Conservation (phyloP, 805 yeast genomes). For the Wickerhamomyces subpelliculosus region DNA sequence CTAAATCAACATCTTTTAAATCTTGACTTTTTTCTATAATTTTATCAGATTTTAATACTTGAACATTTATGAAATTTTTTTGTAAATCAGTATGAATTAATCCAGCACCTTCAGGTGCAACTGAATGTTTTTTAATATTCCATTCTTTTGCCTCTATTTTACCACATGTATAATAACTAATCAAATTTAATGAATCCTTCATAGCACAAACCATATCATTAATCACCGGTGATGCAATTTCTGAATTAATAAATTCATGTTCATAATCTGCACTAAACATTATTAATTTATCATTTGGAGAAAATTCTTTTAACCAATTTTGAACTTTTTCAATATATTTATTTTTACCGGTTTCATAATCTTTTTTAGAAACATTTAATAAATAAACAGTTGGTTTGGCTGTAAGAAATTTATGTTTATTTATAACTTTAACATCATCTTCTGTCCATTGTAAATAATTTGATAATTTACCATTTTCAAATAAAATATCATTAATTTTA, state of each 20-base stretch:
- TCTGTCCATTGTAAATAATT: conserved; percentile 53
- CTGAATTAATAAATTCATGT: conserved; percentile 22
- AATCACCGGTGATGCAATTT: conserved; percentile 43
- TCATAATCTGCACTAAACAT: conserved; percentile 61
- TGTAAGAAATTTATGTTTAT: conserved; percentile 67
- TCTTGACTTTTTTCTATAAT: conserved; percentile 23
- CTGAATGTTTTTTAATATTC: conserved; percentile 70
- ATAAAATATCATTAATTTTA: conserved; percentile 40
- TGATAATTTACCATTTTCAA: conserved; percentile 60
- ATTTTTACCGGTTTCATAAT: conserved; percentile 48
- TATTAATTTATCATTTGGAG: conserved; percentile 62
- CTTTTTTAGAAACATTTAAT: conserved; percentile 66
- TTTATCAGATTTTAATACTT: conserved; percentile 64
- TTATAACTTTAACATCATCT: conserved; percentile 60
- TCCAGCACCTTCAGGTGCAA: conserved; percentile 88
- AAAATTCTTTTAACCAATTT: conserved; percentile 60
- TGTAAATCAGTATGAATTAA: conserved; percentile 81
- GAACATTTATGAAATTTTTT: conserved; percentile 74
- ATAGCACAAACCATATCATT: conserved; percentile 59
- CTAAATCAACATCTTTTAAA: conserved; percentile 19
- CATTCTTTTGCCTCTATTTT: conserved; percentile 81
- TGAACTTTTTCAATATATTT: conserved; percentile 44
- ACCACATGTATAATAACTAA: conserved; percentile 86
- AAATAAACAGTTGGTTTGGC: conserved; percentile 84
- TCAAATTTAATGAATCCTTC: conserved; percentile 62